phyloP scores from a whole-genome alignment of 1,139 yeast species.

The Diutina mesorugosa region DNA sequence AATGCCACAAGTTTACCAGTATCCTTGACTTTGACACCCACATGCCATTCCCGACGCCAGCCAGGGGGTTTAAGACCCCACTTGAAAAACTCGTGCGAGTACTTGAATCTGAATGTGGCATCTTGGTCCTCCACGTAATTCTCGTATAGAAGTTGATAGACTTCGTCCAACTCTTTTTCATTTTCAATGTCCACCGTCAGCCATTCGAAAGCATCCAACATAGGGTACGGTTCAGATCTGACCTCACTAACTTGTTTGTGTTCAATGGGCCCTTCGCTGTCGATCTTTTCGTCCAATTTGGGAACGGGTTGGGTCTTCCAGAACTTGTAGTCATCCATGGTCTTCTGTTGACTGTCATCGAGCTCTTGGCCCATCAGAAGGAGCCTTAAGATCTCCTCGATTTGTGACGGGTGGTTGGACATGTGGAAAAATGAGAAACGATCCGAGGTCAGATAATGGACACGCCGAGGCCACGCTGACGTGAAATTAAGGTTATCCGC shows the following conservation, averaged over 20 bases:
- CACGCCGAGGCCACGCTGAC: not conserved
- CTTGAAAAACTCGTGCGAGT: conserved; percentile 67
- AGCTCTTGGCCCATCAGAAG: conserved; percentile 43
- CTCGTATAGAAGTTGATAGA: conserved; percentile 68
- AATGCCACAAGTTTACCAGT: conserved; percentile 78
- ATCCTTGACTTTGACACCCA: conserved; percentile 78
- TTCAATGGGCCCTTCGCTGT: conserved; percentile 78
- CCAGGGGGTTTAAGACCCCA: conserved; percentile 98
- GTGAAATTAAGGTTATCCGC: too few species aligned
- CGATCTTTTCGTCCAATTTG: conserved; percentile 52
- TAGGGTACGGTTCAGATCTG: conserved; percentile 53
- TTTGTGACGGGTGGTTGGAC: conserved; percentile 7
- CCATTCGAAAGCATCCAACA: conserved; percentile 83
- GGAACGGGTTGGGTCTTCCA: conserved; percentile 98
- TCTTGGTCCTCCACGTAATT: conserved; percentile 93
- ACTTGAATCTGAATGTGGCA: conserved; percentile 83
- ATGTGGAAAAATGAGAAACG: not conserved
- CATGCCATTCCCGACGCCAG: conserved; percentile 79
- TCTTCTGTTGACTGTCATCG: conserved; percentile 42
- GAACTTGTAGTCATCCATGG: conserved; percentile 83
- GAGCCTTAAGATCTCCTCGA: conserved; percentile 37
- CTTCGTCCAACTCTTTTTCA: conserved; percentile 50
- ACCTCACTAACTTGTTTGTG: conserved; percentile 59
- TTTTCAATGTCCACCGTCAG: conserved; percentile 57
- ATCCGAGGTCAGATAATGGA: not conserved